Base-by-base conservation (phyloP, 306 rosid species). In the Gastrolobium bilobum region DNA sequence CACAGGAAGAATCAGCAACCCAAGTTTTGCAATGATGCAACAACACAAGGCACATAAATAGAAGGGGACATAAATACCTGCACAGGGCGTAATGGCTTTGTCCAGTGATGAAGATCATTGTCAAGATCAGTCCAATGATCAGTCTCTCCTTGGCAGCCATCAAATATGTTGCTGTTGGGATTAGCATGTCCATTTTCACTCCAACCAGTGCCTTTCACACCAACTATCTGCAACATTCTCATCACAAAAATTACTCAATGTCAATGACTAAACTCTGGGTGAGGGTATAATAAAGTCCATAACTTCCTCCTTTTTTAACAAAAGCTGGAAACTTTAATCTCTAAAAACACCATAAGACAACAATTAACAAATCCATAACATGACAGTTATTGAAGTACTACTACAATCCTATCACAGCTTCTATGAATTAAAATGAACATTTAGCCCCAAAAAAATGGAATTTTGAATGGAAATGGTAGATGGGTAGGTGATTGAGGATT, bases 21-120 rank as follows among this genome's bases (percentile, higher is more conserved):
- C 44, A 5, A 67, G n/a, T 64, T 30, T 53, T 3, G 44, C 3
- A 79, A 74, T 10, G 39, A 50, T 37, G 40, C 74, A 31, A 46
- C 10, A 47, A 71, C 33, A 68, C 8, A 54, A 46, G 42, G 20
- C 47, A 60, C 3, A 43, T 10, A 14, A 6, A 62, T 14, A 35
- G 40, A 35, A 13, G 4, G 3, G 33, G 44, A 64, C 68, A 44
- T 10, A 13, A 83, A 35, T 54, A 94, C 99, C 95, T 94, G 99
- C 80, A 92, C 97, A 7, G 97, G 97, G 59, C 94, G 94, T 48
- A 92, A 84, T 26, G 83, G 70, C 88, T 91, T 91, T 38, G 96
- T 89, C 99, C 99, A 94, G 87, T 90, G 82, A 76, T 88, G 85
- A 88, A 94, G 92, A 87, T 92, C 97, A 72, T 88, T 42, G 35